These are phyloP conservation scores for Populus euphratica DNA, from an alignment of 345 rosid species.

Conservation along the genomic window DNA sequence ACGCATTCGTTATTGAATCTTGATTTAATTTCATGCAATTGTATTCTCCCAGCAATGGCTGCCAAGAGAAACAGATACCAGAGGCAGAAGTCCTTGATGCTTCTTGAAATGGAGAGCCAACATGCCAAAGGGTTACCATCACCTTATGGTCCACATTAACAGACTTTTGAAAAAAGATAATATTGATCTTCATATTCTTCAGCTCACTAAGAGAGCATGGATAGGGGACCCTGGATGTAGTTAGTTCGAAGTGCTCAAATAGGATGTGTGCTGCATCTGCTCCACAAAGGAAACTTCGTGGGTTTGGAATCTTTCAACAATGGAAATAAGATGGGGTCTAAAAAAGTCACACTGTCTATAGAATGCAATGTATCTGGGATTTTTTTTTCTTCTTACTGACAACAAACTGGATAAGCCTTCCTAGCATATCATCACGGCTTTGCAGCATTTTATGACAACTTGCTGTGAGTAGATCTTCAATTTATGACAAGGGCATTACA, in stretches of 20 bases:
- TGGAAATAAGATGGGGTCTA: constrained; percentile 26
- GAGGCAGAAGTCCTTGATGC: constrained; percentile 90
- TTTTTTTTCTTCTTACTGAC: constrained; percentile 2
- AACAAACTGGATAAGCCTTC: constrained; percentile 13
- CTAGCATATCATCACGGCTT: constrained; percentile 28
- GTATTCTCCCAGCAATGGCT: constrained; percentile 54
- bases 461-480: constrained; percentile 2
- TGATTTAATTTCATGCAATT: background rate
- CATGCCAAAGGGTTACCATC: constrained; percentile 90
- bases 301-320: constrained; percentile 27
- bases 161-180: constrained; percentile 7
- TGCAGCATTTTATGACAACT: constrained; percentile 17
- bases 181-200: constrained; percentile 18
- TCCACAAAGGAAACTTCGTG: constrained; percentile 18
- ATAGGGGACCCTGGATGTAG: constrained; percentile 24
- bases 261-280: constrained; percentile 16
- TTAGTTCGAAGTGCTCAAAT: constrained; percentile 15
- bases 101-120: constrained; percentile 91
- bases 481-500: constrained; percentile 27
- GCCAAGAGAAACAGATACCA: constrained; percentile 92
- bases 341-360: constrained; percentile 6
- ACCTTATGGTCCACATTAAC: constrained; percentile 58
- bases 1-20: background rate
- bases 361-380: constrained; percentile 30
- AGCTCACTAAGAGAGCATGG: constrained; percentile 14